Conservation (phyloP, 768 basidiomycete genomes). For the Pulveroboletus sp. region DNA sequence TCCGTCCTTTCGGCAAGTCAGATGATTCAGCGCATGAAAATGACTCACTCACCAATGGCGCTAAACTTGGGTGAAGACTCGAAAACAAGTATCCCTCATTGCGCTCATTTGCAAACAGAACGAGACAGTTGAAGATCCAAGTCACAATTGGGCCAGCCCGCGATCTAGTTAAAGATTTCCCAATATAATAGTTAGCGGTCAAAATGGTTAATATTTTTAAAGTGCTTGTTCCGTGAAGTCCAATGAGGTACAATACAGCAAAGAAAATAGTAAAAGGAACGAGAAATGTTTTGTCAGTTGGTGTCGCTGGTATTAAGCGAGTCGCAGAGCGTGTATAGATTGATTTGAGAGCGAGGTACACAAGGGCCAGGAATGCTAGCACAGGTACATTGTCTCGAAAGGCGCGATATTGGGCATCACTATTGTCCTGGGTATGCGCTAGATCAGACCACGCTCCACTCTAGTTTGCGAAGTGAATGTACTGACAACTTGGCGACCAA, state of each 20-base stretch:
- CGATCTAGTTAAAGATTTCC: conserved; percentile 40
- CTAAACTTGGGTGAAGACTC: conserved; percentile 48
- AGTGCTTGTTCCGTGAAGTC: conserved; percentile 75
- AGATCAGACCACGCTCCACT: not conserved
- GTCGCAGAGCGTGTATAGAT: conserved; percentile 37
- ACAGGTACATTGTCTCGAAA: conserved; percentile 78
- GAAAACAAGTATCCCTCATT: conserved; percentile 71
- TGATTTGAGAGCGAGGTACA: conserved; percentile 55
- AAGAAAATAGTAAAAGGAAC: conserved; percentile 59
- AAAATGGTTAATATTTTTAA: conserved; percentile 78
- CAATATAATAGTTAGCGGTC: conserved; percentile 61
- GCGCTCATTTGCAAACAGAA: conserved; percentile 76
- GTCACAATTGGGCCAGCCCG: conserved; percentile 49
- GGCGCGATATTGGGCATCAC: conserved; percentile 84
- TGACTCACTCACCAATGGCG: conserved; percentile 50
- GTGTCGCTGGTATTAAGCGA: conserved; percentile 22
- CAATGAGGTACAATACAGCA: conserved; percentile 58
- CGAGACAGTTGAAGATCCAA: conserved; percentile 71
- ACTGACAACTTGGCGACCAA: conserved; percentile 73
- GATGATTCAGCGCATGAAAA: not conserved
- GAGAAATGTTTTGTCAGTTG: conserved; percentile 32
- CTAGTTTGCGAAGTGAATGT: not conserved
- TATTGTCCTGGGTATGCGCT: conserved; percentile 67
- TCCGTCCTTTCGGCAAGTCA: conserved; percentile 44
- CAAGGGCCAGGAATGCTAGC: conserved; percentile 42